Conservation (phyloP, 345 rosid genomes). For the Sisymbrium altissimum region DNA sequence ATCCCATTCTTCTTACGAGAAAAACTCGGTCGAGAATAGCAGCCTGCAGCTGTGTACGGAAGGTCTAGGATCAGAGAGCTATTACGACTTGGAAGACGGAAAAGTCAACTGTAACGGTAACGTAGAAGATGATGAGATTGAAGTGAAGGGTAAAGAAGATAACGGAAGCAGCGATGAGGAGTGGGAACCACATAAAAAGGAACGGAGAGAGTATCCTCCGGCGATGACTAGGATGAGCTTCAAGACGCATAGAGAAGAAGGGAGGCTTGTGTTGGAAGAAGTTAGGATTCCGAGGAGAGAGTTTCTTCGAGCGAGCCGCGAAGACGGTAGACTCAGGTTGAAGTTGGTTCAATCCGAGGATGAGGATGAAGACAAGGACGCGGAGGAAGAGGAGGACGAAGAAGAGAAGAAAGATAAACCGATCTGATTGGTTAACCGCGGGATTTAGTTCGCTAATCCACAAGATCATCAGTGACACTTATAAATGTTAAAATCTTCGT, state of each 20-base stretch:
- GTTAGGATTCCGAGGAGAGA: conserved; percentile 70
- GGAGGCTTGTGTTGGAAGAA: conserved; percentile 78
- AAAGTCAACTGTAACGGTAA: background rate
- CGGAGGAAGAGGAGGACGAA: background rate
- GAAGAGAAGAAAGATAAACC: conserved; percentile 4
- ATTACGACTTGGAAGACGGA: conserved; percentile 50
- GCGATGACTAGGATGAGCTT: conserved; percentile 81
- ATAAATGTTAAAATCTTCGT: background rate
- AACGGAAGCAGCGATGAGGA: conserved; percentile 21
- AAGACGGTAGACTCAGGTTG: conserved; percentile 74
- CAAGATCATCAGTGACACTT: background rate
- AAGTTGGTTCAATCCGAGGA: conserved; percentile 64
- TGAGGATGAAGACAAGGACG: conserved; percentile 41
- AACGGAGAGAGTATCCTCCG: conserved; percentile 57
- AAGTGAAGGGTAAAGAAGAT: conserved; percentile 8
- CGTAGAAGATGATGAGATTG: conserved; percentile 15
- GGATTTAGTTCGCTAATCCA: background rate
- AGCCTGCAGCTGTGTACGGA: conserved; percentile 84
- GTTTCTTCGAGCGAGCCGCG: conserved; percentile 67
- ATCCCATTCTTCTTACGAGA: conserved; percentile 28
- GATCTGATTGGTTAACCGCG: background rate
- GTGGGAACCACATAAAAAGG: conserved; percentile 34
- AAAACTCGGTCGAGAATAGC: conserved; percentile 26
- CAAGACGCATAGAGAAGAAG: conserved; percentile 71
- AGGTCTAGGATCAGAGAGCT: conserved; percentile 87